Evolutionary conservation across 371 early-diverging fungal genomes (phyloP), one percentile per base, ranked within the genome.

Genomic region (Mycotypha africana): DNA sequence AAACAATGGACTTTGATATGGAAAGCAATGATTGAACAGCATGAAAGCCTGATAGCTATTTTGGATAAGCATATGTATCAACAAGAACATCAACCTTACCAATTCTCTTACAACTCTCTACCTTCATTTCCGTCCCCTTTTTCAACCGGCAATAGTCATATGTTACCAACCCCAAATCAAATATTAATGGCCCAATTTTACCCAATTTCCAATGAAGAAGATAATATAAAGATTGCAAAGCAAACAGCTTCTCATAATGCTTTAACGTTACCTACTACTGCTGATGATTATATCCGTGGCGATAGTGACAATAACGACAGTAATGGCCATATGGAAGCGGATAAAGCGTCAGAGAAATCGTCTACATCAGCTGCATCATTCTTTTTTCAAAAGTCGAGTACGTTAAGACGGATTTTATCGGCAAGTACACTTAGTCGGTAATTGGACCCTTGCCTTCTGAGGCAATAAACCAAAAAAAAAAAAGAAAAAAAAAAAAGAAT

Each of bases 1-100:
- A 63, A 63, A 15, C 37, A 58, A 16, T 72, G 73, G 73, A 72
- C 67, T 5, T 33, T 56, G 6, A 32, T 72, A 6, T 72, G 73
- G 73, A 56, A 38, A 20, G 2, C 50, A 1, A 63, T 72, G 62
- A 72, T 72, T 44, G 69, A 72, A 20, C 47, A 68, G n/a, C 54
- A 64, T 35, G 53, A 53, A 6, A 30, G 41, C 0, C 31, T 70
- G 17, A 47, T 56, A 24, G 19, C 30, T n/a, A 28, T 15, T 4
- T 38, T 50, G 21, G 45, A 55, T 36, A 38, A 51, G n/a, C 47
- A 51, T 30, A 22, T 12, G 20, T 32, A 31, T n/a, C 34, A 33
- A 14, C 34, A 9, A 33, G 15, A 6, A 33, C 10, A 33, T 12
- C 38, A 21, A 8, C 34, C 34, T 25, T 24, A 19, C 4, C 28